phyloP scores from a whole-genome alignment of 2,329 filamentous ascomycete species.

The Shiraia bambusicola region DNA sequence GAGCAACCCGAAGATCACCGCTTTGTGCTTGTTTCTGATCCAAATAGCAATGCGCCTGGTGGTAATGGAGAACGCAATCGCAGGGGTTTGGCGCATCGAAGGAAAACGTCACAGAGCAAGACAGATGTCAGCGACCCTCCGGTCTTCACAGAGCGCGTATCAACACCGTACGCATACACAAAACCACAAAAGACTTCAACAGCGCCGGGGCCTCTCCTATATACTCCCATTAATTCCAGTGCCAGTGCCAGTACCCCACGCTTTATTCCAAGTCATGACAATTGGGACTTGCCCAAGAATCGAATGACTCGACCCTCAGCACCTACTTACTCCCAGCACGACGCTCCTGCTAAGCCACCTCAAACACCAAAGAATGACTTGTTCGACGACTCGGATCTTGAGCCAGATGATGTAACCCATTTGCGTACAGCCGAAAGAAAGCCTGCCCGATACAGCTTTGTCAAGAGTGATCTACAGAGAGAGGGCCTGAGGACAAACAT shows the following conservation, averaged over 20 bases:
- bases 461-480: conserved; percentile 39
- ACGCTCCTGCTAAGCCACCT: conserved; percentile 23
- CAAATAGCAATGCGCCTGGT: conserved; percentile 18
- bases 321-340: conserved; percentile 23
- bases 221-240: conserved; percentile 40
- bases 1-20: conserved; percentile 59
- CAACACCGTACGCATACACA: conserved; percentile 51
- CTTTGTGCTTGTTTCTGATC: conserved; percentile 59
- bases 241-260: conserved; percentile 31
- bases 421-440: conserved; percentile 34
- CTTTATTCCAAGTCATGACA: conserved; percentile 22
- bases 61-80: conserved; percentile 20
- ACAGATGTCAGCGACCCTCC: conserved; percentile 43
- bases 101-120: conserved; percentile 37
- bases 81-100: conserved; percentile 39
- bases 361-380: conserved; percentile 21
- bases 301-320: conserved; percentile 33
- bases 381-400: conserved; percentile 36
- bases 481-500: conserved; percentile 37
- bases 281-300: conserved; percentile 16
- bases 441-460: conserved; percentile 45
- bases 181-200: conserved; percentile 38
- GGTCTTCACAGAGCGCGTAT: conserved; percentile 44
- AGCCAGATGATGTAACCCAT: conserved; percentile 28
- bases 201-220: conserved; percentile 46